These are phyloP conservation scores for Torulaspora quercuum DNA, from an alignment of 805 yeast species.

Conservation along the genomic window DNA sequence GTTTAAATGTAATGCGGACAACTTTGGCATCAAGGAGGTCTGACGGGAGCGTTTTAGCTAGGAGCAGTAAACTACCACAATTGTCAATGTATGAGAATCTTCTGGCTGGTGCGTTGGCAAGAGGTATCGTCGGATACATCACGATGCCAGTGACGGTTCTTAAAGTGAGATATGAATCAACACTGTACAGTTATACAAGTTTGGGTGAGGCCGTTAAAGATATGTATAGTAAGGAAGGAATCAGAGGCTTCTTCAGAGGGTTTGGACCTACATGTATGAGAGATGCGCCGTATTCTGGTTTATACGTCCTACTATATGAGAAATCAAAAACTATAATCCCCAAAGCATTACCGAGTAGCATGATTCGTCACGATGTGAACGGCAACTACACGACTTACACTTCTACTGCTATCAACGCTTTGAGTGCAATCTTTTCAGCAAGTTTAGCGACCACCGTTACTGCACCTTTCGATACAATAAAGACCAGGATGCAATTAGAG, in stretches of 20 bases:
- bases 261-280: constrained; percentile 81
- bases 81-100: constrained; percentile 68
- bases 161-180: constrained; percentile 86
- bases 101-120: constrained; percentile 68
- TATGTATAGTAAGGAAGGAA: constrained; percentile 51
- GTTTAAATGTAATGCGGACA: constrained; percentile 60
- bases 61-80: constrained; percentile 58
- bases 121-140: constrained; percentile 77
- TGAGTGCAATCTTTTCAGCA: constrained; percentile 79
- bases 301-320: constrained; percentile 84
- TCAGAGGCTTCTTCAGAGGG: constrained; percentile 78
- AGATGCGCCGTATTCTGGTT: constrained; percentile 96
- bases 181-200: constrained; percentile 64
- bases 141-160: constrained; percentile 95
- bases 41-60: constrained; percentile 8
- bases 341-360: constrained; percentile 26
- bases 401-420: constrained; percentile 61
- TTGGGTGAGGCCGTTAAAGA: constrained; percentile 56
- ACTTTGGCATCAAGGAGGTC: constrained; percentile 40
- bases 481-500: constrained; percentile 82
- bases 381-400: constrained; percentile 37
- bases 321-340: constrained; percentile 61
- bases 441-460: constrained; percentile 77
- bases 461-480: constrained; percentile 92
- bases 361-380: constrained; percentile 19